Percentiles rank a stretch among this genome's conserved stretches.
These are phyloP conservation scores for Pichia paraexigua DNA, from an alignment of 805 yeast species.

Conservation along the genomic window DNA sequence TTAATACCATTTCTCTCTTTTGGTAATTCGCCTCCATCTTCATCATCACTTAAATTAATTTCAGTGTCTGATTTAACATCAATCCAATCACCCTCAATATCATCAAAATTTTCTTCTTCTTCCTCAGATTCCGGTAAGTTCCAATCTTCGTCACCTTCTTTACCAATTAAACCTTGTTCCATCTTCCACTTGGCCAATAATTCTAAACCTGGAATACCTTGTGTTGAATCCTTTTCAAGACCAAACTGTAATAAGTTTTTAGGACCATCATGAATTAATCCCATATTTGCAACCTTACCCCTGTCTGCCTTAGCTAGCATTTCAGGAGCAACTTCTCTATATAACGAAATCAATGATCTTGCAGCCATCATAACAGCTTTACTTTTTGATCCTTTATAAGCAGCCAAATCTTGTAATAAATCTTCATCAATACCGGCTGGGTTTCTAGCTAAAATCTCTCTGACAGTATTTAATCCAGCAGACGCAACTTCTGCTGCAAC, in stretches of 20 bases:
- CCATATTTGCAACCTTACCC: slow-evolving; percentile 88
- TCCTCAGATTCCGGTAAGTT: slow-evolving; percentile 52
- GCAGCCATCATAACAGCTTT: slow-evolving; percentile 96
- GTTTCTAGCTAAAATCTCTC: slow-evolving; percentile 89
- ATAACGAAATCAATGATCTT: slow-evolving; percentile 72
- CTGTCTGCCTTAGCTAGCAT: slow-evolving; percentile 87
- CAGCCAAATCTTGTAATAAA: slow-evolving; percentile 80
- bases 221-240: slow-evolving; percentile 52
- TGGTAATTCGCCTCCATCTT: slow-evolving; percentile 26
- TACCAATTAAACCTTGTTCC: slow-evolving; percentile 47
- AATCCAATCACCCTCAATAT: slow-evolving; percentile 89
- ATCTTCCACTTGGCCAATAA: slow-evolving; percentile 79
- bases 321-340: slow-evolving; percentile 94
- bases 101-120: slow-evolving; percentile 41
- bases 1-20: slow-evolving; percentile 29
- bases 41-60: slow-evolving; percentile 46
- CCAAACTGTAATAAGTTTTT: slow-evolving; percentile 59
- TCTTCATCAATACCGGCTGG: slow-evolving; percentile 90
- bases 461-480: slow-evolving; percentile 91
- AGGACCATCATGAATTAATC: slow-evolving; percentile 49
- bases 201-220: slow-evolving; percentile 88
- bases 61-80: slow-evolving; percentile 67
- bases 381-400: slow-evolving; percentile 86
- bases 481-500: slow-evolving; percentile 97
- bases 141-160: slow-evolving; percentile 52